A percentile compares a stretch with the other conserved stretches of the same genome.
phyloP scores from a whole-genome alignment of 306 rosid genomes.

The Pterocarpus macrocarpus region DNA sequence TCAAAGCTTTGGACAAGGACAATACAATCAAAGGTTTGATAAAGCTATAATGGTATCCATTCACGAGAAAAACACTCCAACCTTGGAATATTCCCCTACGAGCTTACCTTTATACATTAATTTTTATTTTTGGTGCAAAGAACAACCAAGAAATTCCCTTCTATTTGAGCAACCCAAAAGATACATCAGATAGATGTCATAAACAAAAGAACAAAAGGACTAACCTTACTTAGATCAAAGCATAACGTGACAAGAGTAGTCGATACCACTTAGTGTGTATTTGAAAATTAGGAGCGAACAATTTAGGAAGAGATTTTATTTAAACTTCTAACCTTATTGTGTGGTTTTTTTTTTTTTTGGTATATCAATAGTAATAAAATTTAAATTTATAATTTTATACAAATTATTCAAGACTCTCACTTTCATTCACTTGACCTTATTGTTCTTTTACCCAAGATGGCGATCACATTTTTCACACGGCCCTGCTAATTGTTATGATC shows the following conservation, averaged over 20 bases:
- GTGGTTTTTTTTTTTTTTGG: too few relatives aligned
- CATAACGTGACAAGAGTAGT: background rate
- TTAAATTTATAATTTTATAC: too few relatives aligned
- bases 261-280: background rate
- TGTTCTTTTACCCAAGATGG: constrained; percentile 54
- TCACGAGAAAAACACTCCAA: background rate
- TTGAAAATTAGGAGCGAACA: background rate
- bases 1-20: background rate
- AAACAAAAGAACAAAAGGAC: background rate
- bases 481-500: constrained; percentile 73
- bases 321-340: too few relatives aligned
- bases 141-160: background rate
- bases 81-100: background rate
- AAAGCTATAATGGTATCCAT: background rate
- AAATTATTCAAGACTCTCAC: too few relatives aligned
- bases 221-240: background rate
- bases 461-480: constrained; percentile 63
- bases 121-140: background rate
- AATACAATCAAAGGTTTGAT: background rate
- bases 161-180: background rate
- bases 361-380: too few relatives aligned
- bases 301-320: background rate
- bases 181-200: background rate
- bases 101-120: background rate
- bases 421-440: too few relatives aligned